These are phyloP conservation scores for Psilocybe tampanensis DNA, from an alignment of 768 basidiomycete genomes.

Conservation along the genomic window DNA sequence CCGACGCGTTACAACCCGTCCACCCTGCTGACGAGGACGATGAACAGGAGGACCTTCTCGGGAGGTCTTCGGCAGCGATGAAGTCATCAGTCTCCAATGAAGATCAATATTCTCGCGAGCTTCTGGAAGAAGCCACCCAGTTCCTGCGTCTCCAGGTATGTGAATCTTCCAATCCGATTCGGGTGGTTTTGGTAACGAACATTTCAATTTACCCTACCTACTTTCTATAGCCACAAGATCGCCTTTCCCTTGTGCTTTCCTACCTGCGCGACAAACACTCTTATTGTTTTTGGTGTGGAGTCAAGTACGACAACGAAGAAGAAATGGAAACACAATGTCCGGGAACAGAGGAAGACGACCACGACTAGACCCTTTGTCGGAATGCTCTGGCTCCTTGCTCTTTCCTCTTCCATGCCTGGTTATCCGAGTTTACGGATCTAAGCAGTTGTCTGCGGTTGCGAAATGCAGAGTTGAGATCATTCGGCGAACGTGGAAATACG, in stretches of 20 bases:
- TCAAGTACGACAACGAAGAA: constrained; percentile 61
- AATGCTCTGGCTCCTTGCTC: not conserved
- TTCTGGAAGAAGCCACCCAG: constrained; percentile 66
- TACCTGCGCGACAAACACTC: constrained; percentile 73
- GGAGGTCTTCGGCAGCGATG: constrained; percentile 21
- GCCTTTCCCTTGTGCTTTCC: constrained; percentile 64
- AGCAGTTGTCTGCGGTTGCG: not conserved
- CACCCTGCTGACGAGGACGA: constrained; percentile 34
- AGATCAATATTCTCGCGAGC: constrained; percentile 50
- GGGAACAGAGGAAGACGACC: constrained; percentile 74
- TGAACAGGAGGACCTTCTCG: constrained; percentile 29
- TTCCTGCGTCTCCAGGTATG: constrained; percentile 68
- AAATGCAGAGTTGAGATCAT: not conserved
- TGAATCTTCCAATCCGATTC: constrained; percentile 12
- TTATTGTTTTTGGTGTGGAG: constrained; percentile 92
- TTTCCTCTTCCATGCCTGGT: not conserved
- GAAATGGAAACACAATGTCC: constrained; percentile 73
- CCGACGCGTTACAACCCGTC: constrained; percentile 66
- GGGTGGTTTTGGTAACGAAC: constrained; percentile 8
- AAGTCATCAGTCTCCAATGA: constrained; percentile 23
- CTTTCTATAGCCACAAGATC: constrained; percentile 61
- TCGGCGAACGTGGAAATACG: not conserved
- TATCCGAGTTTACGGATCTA: not conserved
- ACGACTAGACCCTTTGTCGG: constrained; percentile 52
- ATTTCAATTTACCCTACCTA: constrained; percentile 9